These are phyloP conservation scores for Pistacia atlantica DNA, from an alignment of 345 rosid genomes.

Conservation along the genomic window DNA sequence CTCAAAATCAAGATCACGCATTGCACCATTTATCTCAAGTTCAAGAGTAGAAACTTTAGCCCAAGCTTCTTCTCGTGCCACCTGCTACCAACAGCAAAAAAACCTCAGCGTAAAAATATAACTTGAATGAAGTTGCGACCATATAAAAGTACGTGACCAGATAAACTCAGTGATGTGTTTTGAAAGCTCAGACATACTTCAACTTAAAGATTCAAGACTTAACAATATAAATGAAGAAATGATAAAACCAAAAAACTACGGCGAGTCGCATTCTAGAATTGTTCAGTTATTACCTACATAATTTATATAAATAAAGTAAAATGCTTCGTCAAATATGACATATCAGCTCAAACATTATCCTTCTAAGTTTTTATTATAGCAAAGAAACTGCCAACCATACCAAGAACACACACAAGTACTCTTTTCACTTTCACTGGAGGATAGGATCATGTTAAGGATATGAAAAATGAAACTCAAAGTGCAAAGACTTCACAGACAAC, in stretches of 20 bases:
- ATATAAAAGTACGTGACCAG: background rate
- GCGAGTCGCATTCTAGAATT: too few relatives aligned
- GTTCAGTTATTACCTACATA: too few relatives aligned
- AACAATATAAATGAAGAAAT: background rate
- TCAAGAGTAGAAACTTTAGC: slow-evolving; percentile 89
- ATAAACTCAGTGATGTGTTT: background rate
- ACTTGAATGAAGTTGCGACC: slow-evolving; percentile 11
- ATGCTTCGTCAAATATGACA: background rate
- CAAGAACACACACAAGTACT: too few relatives aligned
- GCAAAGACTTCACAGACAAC: background rate
- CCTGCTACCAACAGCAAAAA: slow-evolving; percentile 87
- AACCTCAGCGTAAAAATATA: slow-evolving; percentile 58
- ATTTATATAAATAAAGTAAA: background rate
- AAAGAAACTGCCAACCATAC: too few relatives aligned
- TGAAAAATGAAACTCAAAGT: background rate
- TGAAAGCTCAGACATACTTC: slow-evolving; percentile 1
- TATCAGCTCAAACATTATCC: background rate
- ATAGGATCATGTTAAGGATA: too few relatives aligned
- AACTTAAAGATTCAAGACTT: background rate
- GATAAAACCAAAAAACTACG: background rate
- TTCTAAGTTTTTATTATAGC: too few relatives aligned
- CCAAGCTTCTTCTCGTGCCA: slow-evolving; percentile 98
- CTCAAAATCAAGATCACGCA: slow-evolving; percentile 91
- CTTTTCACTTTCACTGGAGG: too few relatives aligned
- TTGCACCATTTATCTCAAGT: slow-evolving; percentile 76